Conservation (phyloP, 352 stramenopile genomes). For the Globisporangium ultimum region DNA sequence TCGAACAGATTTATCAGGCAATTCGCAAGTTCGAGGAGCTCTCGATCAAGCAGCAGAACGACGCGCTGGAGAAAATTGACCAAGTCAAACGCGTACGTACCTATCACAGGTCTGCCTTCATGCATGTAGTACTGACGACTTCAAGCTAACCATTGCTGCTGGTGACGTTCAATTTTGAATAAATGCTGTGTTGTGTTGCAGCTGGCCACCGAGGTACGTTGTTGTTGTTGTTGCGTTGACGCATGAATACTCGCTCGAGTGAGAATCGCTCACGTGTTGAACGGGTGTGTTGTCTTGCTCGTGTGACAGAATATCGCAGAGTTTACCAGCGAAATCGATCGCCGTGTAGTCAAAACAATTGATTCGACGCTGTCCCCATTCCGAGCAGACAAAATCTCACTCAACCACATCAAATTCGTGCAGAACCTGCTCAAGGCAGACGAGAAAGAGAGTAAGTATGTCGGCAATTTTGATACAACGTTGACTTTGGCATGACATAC, state of each 20-base stretch:
- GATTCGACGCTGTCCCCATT: conserved; percentile 53
- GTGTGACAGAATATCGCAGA: conserved; percentile 39
- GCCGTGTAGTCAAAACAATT: conserved; percentile 45
- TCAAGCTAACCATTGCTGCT: too few relatives aligned
- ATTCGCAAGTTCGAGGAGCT: conserved; percentile 41
- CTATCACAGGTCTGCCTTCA: too few relatives aligned
- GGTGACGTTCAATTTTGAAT: neutral
- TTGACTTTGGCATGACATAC: too few relatives aligned
- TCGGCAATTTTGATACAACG: too few relatives aligned
- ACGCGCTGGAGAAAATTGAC: conserved; percentile 48
- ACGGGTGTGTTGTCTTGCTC: neutral
- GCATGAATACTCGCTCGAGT: too few relatives aligned
- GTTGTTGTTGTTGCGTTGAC: neutral
- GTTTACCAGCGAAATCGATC: conserved; percentile 47
- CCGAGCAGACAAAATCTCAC: conserved; percentile 47
- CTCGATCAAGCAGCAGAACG: conserved; percentile 40
- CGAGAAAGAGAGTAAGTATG: conserved; percentile 20
- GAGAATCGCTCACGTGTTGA: too few relatives aligned
- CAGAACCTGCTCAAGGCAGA: conserved; percentile 58
- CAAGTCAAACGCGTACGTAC: conserved; percentile 35
- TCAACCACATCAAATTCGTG: conserved; percentile 50
- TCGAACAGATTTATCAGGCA: conserved; percentile 41
- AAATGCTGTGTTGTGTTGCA: neutral
- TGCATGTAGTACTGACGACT: too few relatives aligned
- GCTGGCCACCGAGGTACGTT: conserved; percentile 1